Conservation (phyloP, 164 flowering plant species). For the Stephania cephalantha region DNA sequence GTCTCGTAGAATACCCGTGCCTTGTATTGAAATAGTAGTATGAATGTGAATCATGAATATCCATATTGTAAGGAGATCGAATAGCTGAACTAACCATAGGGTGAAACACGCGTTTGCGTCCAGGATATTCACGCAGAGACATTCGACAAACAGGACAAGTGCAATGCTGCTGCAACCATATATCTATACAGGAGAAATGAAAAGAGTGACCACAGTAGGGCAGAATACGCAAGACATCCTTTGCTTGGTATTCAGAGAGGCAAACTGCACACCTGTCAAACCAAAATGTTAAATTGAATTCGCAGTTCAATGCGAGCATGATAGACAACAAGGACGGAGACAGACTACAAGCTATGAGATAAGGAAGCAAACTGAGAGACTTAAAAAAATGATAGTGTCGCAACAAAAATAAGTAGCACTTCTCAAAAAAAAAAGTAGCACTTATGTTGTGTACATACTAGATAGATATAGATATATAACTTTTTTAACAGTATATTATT, state of each 20-base stretch:
- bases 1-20: slow-evolving; percentile 31
- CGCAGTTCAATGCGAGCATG: background rate
- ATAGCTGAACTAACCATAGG: slow-evolving; percentile 70
- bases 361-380: background rate
- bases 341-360: too few relatives aligned
- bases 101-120: slow-evolving; percentile 62
- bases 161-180: slow-evolving; percentile 85
- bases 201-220: slow-evolving; percentile 87
- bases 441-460: too few relatives aligned
- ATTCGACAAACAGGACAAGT: slow-evolving; percentile 94
- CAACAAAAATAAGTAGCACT: too few relatives aligned
- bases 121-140: slow-evolving; percentile 59
- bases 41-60: slow-evolving; percentile 31
- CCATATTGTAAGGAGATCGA: slow-evolving; percentile 33
- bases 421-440: too few relatives aligned
- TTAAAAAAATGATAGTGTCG: too few relatives aligned
- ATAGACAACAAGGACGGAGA: background rate
- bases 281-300: slow-evolving; percentile 3
- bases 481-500: too few relatives aligned
- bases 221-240: slow-evolving; percentile 72
- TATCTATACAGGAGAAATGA: slow-evolving; percentile 81
- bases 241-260: slow-evolving; percentile 64
- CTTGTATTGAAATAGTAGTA: slow-evolving; percentile 32
- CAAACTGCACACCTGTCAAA: slow-evolving; percentile 78
- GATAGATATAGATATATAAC: too few relatives aligned